phyloP scores from a whole-genome alignment of 768 basidiomycete species.

The Pilatotrama ljubarskyi region DNA sequence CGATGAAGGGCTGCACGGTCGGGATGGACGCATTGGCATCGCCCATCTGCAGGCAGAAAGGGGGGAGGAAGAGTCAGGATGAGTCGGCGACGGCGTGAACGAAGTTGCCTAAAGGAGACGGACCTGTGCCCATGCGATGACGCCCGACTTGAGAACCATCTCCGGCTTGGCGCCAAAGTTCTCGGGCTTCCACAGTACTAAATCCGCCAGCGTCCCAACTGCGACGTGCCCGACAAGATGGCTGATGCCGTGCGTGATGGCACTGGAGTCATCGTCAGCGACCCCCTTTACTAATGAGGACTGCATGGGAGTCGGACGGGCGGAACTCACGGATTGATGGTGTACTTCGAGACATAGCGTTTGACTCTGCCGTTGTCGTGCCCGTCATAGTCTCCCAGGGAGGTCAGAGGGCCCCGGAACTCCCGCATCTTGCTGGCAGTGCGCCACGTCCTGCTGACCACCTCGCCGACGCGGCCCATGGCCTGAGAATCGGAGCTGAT shows the following conservation, averaged over 20 bases:
- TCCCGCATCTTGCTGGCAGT: conserved; percentile 95
- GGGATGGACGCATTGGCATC: conserved; percentile 97
- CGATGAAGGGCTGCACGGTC: conserved; percentile 86
- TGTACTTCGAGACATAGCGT: conserved; percentile 94
- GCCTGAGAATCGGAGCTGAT: conserved; percentile 97
- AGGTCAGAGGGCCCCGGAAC: conserved; percentile 67
- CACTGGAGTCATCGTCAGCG: conserved; percentile 46
- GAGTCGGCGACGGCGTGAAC: not conserved
- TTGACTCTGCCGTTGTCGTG: conserved; percentile 91
- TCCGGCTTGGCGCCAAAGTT: conserved; percentile 92
- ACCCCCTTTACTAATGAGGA: not conserved
- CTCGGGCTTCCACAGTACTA: conserved; percentile 94
- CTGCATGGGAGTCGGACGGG: not conserved
- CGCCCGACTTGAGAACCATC: conserved; percentile 93
- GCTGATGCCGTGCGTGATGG: conserved; percentile 91
- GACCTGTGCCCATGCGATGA: conserved; percentile 89
- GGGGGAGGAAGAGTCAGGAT: conserved; percentile 12
- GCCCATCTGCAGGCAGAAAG: conserved; percentile 65
- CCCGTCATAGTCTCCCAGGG: conserved; percentile 67
- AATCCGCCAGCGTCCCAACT: conserved; percentile 83
- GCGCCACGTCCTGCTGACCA: conserved; percentile 89
- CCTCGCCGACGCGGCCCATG: conserved; percentile 98
- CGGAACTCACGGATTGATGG: conserved; percentile 86
- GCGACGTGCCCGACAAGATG: conserved; percentile 84
- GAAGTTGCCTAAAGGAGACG: conserved; percentile 23